Evolutionary conservation across 2,329 filamentous ascomycete genomes (phyloP), one percentile per base, ranked within the genome.

Genomic region (Xylariaceae sp.): DNA sequence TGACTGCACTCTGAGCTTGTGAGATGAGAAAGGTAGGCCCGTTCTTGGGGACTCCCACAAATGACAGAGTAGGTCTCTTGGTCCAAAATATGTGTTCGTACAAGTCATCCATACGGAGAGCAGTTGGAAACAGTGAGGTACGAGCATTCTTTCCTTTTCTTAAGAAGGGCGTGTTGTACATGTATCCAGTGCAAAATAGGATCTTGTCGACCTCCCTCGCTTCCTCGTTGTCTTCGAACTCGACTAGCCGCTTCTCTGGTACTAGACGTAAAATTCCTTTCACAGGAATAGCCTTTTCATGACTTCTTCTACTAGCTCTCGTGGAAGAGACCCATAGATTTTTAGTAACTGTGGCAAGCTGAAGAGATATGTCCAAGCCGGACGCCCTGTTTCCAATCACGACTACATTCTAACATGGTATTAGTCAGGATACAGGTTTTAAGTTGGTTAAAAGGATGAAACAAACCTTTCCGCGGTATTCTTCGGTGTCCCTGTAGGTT

Each of bases 61-160:
- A 52, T 9, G 40, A 18, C 19, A 52, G 40, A 3, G 44, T 48
- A 2, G 44, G 44, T 23, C 20, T 20, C 9, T 20, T 19, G 4
- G 49, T 52, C 48, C 48, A 52, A 32, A 56, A 56, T 2, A 52
- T 52, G 1, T 52, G 48, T n/a, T 52, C 7, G 23, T 44, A 56
- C 6, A 56, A 20, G 20, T 43, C 44, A 37, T 56, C 23, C 7
- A 56, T 7, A n/a, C 14, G 44, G 26, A 48, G 26, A 1, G 20
- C 40, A 1, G 44, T 21, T 20, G 26, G 18, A 9, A 42, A 48
- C 5, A 45, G n/a, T 7, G 49, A 40, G 20, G n/a, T 20, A 20
- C 32, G n/a, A 14, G 44, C 18, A 2, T 20, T 23, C 7, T 32
- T 10, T 14, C 54, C 40, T 41, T 42, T 45, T 32, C 44, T 51